A percentile compares a stretch with the other conserved stretches of the same genome.
phyloP scores from a whole-genome alignment of 2,329 filamentous ascomycete species.

The Paracoccidioides lutzii region DNA sequence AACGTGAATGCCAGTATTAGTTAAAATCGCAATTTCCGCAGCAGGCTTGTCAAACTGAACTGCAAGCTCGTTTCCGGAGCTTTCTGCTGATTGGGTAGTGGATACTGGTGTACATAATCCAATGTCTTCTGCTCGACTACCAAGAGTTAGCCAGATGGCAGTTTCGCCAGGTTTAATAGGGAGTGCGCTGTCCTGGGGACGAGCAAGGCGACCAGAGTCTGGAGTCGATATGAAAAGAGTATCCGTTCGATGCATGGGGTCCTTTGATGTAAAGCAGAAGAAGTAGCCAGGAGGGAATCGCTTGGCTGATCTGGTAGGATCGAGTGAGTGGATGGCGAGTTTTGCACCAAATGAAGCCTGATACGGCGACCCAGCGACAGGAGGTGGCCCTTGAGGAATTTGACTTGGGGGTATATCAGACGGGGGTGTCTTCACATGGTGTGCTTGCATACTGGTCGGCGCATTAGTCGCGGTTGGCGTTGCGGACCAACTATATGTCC shows the following conservation, averaged over 20 bases:
- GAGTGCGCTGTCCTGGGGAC: conserved; percentile 38
- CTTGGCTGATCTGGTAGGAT: conserved; percentile 28
- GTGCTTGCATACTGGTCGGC: conserved; percentile 93
- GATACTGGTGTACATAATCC: conserved; percentile 63
- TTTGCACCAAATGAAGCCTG: conserved; percentile 35
- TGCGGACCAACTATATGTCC: conserved; percentile 45
- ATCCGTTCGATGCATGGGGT: conserved; percentile 48
- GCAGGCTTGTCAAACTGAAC: conserved; percentile 82
- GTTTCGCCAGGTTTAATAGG: conserved; percentile 60
- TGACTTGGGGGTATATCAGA: conserved; percentile 18
- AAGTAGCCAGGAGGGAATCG: conserved; percentile 81
- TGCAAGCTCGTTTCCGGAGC: conserved; percentile 89
- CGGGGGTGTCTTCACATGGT: conserved; percentile 91
- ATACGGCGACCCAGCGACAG: conserved; percentile 15
- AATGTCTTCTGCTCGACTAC: conserved; percentile 62
- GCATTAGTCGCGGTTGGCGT: conserved; percentile 50
- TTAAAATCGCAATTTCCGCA: conserved; percentile 79
- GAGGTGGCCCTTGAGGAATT: conserved; percentile 14
- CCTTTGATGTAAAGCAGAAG: conserved; percentile 62
- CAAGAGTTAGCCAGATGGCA: conserved; percentile 65
- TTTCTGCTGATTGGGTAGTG: conserved; percentile 53
- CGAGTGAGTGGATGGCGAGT: conserved; percentile 34
- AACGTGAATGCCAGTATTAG: conserved; percentile 79
- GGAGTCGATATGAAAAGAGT: conserved; percentile 72
- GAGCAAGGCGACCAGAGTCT: conserved; percentile 72